phyloP scores from a whole-genome alignment of 2,329 filamentous ascomycete genomes.

The Ophiosphaerella korrae region DNA sequence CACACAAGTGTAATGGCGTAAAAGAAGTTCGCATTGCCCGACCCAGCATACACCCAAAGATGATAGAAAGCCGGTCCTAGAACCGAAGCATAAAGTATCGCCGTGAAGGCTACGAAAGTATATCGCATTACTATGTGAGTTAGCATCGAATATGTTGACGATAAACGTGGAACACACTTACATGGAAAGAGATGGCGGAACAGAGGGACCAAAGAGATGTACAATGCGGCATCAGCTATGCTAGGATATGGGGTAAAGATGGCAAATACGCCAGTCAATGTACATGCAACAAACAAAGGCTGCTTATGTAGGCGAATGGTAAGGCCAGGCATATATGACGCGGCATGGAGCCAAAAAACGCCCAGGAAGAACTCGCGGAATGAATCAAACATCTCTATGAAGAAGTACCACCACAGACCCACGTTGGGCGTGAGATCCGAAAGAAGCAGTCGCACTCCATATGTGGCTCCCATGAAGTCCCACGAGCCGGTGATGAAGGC shows the following conservation, averaged over 20 bases:
- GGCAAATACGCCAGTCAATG: conserved; percentile 86
- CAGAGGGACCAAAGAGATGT: conserved; percentile 79
- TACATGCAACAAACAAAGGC: conserved; percentile 81
- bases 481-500: conserved; percentile 77
- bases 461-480: conserved; percentile 87
- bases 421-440: conserved; percentile 94
- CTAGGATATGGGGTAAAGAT: conserved; percentile 98
- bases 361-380: conserved; percentile 97
- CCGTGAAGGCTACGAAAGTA: conserved; percentile 82
- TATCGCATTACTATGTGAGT: conserved; percentile 77
- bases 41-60: conserved; percentile 97
- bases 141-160: conserved; percentile 1
- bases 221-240: conserved; percentile 86
- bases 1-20: conserved; percentile 99
- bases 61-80: conserved; percentile 95
- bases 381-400: conserved; percentile 98
- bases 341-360: conserved; percentile 96
- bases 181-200: conserved; percentile 89
- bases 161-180: conserved; percentile 49
- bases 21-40: conserved; percentile 98
- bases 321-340: conserved; percentile 85
- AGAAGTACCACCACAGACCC: conserved; percentile 99
- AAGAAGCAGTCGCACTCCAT: conserved; percentile 88
- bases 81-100: conserved; percentile 84
- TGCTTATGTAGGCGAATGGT: conserved; percentile 82